Evolutionary conservation across 768 basidiomycete genomes (phyloP).

Genomic region (Boletus pseudo-olivaceus): DNA sequence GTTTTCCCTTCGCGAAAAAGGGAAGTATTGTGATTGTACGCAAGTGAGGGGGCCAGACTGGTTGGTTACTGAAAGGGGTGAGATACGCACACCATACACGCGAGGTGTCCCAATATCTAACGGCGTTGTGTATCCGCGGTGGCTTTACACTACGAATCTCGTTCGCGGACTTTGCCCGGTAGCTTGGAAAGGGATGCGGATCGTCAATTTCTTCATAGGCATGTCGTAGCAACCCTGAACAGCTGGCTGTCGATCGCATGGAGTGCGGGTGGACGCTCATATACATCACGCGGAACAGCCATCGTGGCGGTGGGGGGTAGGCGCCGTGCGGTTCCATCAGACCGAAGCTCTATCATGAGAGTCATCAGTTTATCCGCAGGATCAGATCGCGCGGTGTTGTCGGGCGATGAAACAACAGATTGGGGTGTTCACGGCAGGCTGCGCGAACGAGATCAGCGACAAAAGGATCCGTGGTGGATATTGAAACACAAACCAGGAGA

Average conservation of each 20-base stretch:
- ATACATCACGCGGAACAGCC: neutral
- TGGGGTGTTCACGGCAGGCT: neutral
- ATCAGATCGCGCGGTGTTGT: constrained; percentile 14
- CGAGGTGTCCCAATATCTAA: neutral
- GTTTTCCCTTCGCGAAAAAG: no score
- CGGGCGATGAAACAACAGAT: neutral
- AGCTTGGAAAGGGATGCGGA: constrained; percentile 7
- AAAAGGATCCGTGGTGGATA: neutral
- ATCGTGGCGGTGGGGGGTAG: neutral
- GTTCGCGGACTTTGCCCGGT: constrained; percentile 10
- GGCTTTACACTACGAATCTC: neutral
- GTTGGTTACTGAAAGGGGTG: neutral
- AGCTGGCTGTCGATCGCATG: neutral
- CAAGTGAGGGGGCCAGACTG: no score
- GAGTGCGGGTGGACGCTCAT: neutral
- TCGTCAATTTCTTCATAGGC: constrained; percentile 10
- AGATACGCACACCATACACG: neutral
- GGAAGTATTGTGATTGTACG: neutral
- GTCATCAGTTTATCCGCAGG: neutral
- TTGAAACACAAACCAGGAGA: neutral
- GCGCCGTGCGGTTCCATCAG: neutral
- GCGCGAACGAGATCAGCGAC: neutral
- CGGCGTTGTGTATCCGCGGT: neutral
- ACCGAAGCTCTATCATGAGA: constrained; percentile 2
- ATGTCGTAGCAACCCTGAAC: neutral